These are phyloP conservation scores for Cladosporium sp. DNA, from an alignment of 2,329 filamentous ascomycete genomes.

Conservation along the genomic window DNA sequence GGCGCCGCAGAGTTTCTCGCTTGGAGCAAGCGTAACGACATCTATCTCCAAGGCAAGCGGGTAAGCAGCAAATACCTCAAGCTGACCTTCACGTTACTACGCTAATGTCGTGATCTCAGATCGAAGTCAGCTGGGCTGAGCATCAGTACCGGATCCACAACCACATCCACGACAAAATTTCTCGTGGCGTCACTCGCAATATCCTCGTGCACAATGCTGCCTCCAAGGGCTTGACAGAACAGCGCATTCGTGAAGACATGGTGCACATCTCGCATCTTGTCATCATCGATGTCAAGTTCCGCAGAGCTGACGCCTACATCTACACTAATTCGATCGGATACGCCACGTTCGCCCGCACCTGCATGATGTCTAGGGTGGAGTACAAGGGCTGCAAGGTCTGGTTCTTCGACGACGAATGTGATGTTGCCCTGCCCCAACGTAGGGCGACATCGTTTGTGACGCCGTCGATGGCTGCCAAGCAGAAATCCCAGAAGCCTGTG, in stretches of 20 bases:
- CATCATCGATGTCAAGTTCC: constrained; percentile 65
- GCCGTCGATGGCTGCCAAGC: constrained; percentile 33
- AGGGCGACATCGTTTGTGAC: constrained; percentile 33
- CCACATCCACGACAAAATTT: constrained; percentile 65
- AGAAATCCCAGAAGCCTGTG: constrained; percentile 39
- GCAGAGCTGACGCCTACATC: constrained; percentile 62
- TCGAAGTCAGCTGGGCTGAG: constrained; percentile 69
- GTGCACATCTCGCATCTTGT: constrained; percentile 80
- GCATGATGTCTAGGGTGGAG: constrained; percentile 67
- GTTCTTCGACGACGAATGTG: constrained; percentile 73
- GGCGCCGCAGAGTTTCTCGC: constrained; percentile 64
- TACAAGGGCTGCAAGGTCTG: constrained; percentile 73
- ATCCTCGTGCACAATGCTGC: constrained; percentile 63
- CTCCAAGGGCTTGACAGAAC: constrained; percentile 57
- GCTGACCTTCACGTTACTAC: background rate
- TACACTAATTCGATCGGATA: constrained; percentile 76
- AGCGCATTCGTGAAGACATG: constrained; percentile 68
- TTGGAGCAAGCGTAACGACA: constrained; percentile 62
- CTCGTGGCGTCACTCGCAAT: constrained; percentile 69
- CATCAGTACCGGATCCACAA: constrained; percentile 66
- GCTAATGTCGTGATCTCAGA: constrained; percentile 44
- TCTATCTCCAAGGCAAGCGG: constrained; percentile 68
- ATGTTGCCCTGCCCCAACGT: constrained; percentile 51
- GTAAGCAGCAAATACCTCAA: constrained; percentile 46
- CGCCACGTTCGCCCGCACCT: constrained; percentile 72